A percentile compares a stretch with the other conserved stretches of the same genome.
phyloP scores from a whole-genome alignment of 1,284 basidiomycete species.

The Microbotryomycetes sp. region DNA sequence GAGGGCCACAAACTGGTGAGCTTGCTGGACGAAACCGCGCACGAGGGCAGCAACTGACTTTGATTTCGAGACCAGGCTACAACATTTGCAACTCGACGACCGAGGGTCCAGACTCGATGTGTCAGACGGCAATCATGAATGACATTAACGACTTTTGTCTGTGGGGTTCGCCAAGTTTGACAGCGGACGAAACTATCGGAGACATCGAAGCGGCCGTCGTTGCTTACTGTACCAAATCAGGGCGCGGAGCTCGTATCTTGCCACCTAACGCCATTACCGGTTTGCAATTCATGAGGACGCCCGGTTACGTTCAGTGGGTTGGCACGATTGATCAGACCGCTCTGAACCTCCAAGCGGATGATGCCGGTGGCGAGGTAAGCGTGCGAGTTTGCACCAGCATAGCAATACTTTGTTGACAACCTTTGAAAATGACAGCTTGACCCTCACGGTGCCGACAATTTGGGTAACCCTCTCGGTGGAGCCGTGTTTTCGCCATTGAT shows the following conservation, averaged over 20 bases:
- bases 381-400: no score
- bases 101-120: conserved; percentile 53
- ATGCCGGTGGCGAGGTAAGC: conserved; percentile 52
- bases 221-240: conserved; percentile 47
- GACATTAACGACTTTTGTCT: conserved; percentile 29
- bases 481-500: not conserved
- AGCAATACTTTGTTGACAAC: no score
- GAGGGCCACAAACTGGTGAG: conserved; percentile 18
- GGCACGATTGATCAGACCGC: conserved; percentile 57
- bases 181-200: conserved; percentile 23
- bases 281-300: conserved; percentile 55
- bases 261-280: conserved; percentile 57
- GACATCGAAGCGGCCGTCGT: conserved; percentile 36
- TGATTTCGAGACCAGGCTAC: conserved; percentile 52
- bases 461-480: conserved; percentile 30
- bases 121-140: conserved; percentile 52
- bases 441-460: conserved; percentile 28
- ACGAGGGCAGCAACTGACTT: not conserved
- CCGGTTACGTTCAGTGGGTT: conserved; percentile 57
- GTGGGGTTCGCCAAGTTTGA: conserved; percentile 17
- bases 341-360: conserved; percentile 51
- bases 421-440: no score
- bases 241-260: conserved; percentile 59
- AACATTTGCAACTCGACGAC: conserved; percentile 67
- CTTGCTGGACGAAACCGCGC: not conserved